Evolutionary conservation across 1,284 basidiomycete species (phyloP).

Genomic region (Cryptococcus floricola): DNA sequence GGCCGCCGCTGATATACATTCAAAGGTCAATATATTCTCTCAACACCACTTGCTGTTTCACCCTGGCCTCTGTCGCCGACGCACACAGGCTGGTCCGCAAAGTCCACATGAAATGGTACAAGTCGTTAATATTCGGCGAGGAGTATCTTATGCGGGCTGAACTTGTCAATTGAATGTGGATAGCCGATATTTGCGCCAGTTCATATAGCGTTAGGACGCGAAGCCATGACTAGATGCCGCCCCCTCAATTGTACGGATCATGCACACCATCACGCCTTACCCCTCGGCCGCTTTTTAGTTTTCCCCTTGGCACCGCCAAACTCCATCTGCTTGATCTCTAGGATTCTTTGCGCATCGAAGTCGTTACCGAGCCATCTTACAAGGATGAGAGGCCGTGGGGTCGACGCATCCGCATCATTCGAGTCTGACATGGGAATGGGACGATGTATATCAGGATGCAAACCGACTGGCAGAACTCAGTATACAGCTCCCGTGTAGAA

Average conservation of each 20-base stretch:
- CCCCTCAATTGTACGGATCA: not conserved
- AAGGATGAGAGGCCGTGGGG: slow-evolving; percentile 37
- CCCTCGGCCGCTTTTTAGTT: slow-evolving; percentile 29
- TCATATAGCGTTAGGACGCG: no score
- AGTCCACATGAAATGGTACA: slow-evolving; percentile 26
- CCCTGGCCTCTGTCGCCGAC: slow-evolving; percentile 22
- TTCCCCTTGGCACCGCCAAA: slow-evolving; percentile 47
- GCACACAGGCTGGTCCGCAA: slow-evolving; percentile 23
- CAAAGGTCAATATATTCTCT: slow-evolving; percentile 12
- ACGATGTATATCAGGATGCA: slow-evolving; percentile 42
- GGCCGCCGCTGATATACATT: not conserved
- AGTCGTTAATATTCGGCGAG: slow-evolving; percentile 7
- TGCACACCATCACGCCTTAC: slow-evolving; percentile 1
- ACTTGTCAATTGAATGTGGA: slow-evolving; percentile 17
- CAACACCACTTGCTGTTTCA: slow-evolving; percentile 18
- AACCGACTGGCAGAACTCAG: slow-evolving; percentile 21
- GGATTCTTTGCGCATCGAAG: slow-evolving; percentile 40
- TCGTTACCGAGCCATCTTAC: slow-evolving; percentile 47
- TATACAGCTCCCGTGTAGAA: not conserved
- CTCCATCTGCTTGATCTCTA: slow-evolving; percentile 48
- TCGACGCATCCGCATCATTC: slow-evolving; percentile 12
- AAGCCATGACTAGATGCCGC: no score
- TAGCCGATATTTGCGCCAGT: no score
- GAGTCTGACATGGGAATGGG: slow-evolving; percentile 11
- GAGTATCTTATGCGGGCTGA: slow-evolving; percentile 26